Evolutionary conservation across 202 grass and related monocot species (phyloP), one percentile per base, ranked within the genome.

Genomic region (Hordeum pubiflorum): DNA sequence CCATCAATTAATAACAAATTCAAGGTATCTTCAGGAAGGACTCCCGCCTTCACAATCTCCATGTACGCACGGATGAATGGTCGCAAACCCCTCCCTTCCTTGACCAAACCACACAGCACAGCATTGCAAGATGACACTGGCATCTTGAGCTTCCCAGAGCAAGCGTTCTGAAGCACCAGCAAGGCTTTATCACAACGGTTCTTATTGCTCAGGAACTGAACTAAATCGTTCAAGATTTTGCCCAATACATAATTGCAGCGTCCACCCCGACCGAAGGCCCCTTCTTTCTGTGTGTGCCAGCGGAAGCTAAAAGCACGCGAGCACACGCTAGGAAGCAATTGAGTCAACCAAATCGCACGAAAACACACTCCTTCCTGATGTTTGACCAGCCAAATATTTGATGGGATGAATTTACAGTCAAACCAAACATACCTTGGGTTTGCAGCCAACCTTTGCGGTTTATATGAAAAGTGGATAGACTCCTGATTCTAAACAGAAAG

Each of bases 1-100:
- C 76, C 63, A 87, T 92, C n/a, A n/a, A n/a, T n/a, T n/a, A n/a
- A n/a, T 27, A 92, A 77, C 10, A 68, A 79, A 87, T 92, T 92
- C 74, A 92, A 59, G 23, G 84, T 85, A 21, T 82, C 87, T 71
- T 89, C 78, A 85, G 87, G 90, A 87, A 85, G 81, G 37, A 89
- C 67, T 23, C 84, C 84, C 12, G 74, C 69, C 76, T 92, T 92
- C 14, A 92, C 63, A 63, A 89, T 89, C 62, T 89, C 87, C 55
- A 84, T 83, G 44, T 89, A 89, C 0, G 34, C 74, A 38, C 41
- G 75, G 73, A 89, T 76, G 39, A 66, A 76, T 10, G 79, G n/a
- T 11, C 15, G 57, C 63, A 89, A 76, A 10, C 87, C 79, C 77
- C 62, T 84, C 78, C 84, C 48, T 84, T 87, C 58, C 62, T 46